Base-by-base conservation (phyloP, 2,329 filamentous ascomycete species). In the Cryphonectria nitschkei region DNA sequence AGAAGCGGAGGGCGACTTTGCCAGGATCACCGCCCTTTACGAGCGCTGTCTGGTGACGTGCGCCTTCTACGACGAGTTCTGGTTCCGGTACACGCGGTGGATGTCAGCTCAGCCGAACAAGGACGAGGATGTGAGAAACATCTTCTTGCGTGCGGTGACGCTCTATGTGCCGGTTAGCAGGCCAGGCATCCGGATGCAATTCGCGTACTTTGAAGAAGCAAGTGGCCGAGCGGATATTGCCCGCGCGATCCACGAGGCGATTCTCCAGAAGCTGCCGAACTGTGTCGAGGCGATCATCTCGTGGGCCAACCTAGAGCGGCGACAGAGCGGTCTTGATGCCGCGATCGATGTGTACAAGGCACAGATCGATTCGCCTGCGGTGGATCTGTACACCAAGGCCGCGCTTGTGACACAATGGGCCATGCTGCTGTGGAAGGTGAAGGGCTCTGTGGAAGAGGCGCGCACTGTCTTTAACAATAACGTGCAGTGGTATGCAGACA, bases 1-100 rank as follows among this genome's bases (percentile, higher is more conserved):
- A 79, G 96, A 99, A 82, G 82, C 87, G 0, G 92, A 97, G 80
- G 94, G 93, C 67, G 89, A 95, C 74, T 93, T 90, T 75, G 81
- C 85, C 19, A 89, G 96, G 71, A 91, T 87, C 62, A 88, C 92
- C 7, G 96, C 96, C 77, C 83, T 99, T 43, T 98, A 99, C 79
- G 96, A 99, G 83, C 91, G 96, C 67, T 98, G 95, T 76, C 82
- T 99, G 67, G 93, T 97, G 50, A 95, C 94, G 0, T 97, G 93
- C 77, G 95, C 96, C 22, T 92, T 97, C 75, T 98, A 99, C 78
- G 95, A 98, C 65, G 95, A 98, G 78, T 97, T 98, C 81, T 99
- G 96, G 96, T 90, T 97, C 77, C 92, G 96, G n/a, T 99, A 97
- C 81, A 93, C 92, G 22, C 87, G 95, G 56, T 99, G 96, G 96